Conservation (phyloP, 257 asterid species). For the Solanum sejunctum region DNA sequence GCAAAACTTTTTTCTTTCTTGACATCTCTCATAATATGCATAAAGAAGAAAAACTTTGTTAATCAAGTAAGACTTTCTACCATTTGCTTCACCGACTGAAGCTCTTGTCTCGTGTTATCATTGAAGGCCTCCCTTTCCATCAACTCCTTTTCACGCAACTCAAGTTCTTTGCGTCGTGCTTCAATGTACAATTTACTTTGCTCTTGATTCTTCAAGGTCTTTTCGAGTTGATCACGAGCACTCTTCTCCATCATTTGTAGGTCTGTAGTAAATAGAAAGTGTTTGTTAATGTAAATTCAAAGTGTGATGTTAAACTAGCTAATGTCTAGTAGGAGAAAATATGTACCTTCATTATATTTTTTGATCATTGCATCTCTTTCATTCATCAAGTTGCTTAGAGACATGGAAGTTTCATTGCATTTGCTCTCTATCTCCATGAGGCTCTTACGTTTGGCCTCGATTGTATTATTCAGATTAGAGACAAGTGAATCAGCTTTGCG, state of each 20-base stretch:
- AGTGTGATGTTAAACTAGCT: background rate
- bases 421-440: constrained; percentile 24
- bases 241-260: background rate
- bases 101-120: background rate
- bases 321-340: background rate
- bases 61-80: background rate
- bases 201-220: background rate
- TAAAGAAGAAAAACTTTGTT: background rate
- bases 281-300: background rate
- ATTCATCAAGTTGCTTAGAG: background rate
- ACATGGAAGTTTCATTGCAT: background rate
- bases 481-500: constrained; percentile 33
- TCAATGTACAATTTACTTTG: background rate
- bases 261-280: background rate
- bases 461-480: constrained; percentile 22
- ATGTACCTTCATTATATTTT: constrained; percentile 7
- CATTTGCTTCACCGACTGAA: background rate
- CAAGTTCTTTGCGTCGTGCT: background rate
- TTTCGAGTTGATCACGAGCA: constrained; percentile 2
- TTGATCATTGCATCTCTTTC: constrained; percentile 1
- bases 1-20: background rate
- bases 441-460: constrained; percentile 20
- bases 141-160: background rate
- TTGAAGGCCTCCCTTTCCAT: background rate
- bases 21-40: background rate